phyloP scores from a whole-genome alignment of 192 early-diverging fungal genomes.

The Dispira simplex region DNA sequence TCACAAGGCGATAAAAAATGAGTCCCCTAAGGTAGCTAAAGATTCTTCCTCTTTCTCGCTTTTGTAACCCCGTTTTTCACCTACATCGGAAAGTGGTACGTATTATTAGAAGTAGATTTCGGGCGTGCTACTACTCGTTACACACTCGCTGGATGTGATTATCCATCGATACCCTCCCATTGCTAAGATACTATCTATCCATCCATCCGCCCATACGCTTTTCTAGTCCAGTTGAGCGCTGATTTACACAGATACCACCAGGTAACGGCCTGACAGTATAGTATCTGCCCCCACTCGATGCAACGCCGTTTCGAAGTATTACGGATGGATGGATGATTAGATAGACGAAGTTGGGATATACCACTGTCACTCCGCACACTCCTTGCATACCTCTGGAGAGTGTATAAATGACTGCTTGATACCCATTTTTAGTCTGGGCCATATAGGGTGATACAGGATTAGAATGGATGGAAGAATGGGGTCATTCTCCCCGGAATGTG shows the following conservation, averaged over 20 bases:
- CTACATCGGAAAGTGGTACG: background rate
- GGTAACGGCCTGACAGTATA: background rate
- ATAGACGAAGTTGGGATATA: background rate
- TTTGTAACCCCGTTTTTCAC: background rate
- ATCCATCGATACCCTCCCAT: background rate
- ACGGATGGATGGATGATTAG: slow-evolving; percentile 1
- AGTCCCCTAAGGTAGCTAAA: too few relatives aligned
- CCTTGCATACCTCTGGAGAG: background rate
- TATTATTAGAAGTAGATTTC: background rate
- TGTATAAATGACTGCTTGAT: background rate
- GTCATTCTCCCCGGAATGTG: background rate
- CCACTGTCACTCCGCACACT: background rate
- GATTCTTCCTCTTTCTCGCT: slow-evolving; percentile 1
- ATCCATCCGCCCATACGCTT: background rate
- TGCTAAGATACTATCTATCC: background rate
- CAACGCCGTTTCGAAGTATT: background rate
- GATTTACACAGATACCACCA: background rate
- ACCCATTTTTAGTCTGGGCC: background rate
- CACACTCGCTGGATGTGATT: background rate
- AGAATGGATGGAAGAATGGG: background rate
- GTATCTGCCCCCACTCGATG: background rate
- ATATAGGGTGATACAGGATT: background rate
- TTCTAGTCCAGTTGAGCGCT: background rate
- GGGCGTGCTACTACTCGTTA: background rate
- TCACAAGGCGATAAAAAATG: too few relatives aligned